phyloP scores from a whole-genome alignment of 2,329 filamentous ascomycete genomes.

The Fusarium poae region DNA sequence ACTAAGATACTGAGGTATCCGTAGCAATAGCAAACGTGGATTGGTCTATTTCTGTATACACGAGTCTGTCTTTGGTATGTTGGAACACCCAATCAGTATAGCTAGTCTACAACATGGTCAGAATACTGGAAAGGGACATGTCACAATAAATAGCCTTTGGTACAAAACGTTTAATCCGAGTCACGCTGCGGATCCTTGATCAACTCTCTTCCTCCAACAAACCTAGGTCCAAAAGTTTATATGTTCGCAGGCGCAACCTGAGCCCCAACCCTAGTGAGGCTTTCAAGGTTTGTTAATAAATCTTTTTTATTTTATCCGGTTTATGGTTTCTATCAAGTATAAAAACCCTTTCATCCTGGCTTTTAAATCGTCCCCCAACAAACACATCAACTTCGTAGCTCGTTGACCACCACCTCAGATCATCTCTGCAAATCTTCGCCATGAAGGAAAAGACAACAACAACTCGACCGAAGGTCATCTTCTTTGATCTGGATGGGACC shows the following conservation, averaged over 20 bases:
- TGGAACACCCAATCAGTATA: too few relatives aligned
- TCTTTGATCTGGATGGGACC: neutral
- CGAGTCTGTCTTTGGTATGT: neutral
- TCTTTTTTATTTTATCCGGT: neutral
- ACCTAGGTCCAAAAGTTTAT: too few relatives aligned
- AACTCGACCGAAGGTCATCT: neutral
- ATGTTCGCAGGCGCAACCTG: too few relatives aligned
- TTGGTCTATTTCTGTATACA: fast-evolving
- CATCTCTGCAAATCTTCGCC: neutral
- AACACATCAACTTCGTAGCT: neutral
- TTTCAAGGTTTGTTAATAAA: neutral
- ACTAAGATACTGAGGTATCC: neutral
- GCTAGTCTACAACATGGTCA: too few relatives aligned
- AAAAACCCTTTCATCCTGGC: neutral
- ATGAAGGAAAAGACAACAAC: neutral
- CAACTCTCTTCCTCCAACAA: too few relatives aligned
- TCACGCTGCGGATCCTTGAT: too few relatives aligned
- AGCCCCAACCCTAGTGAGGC: too few relatives aligned
- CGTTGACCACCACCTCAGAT: neutral
- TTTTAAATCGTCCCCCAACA: neutral
- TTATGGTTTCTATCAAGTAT: neutral
- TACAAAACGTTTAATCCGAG: too few relatives aligned
- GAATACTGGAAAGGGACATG: too few relatives aligned
- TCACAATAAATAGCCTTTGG: too few relatives aligned
- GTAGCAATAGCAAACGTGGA: neutral